Conservation (phyloP, 2,329 filamentous ascomycete genomes). For the Phyllosticta paracitricarpa region DNA sequence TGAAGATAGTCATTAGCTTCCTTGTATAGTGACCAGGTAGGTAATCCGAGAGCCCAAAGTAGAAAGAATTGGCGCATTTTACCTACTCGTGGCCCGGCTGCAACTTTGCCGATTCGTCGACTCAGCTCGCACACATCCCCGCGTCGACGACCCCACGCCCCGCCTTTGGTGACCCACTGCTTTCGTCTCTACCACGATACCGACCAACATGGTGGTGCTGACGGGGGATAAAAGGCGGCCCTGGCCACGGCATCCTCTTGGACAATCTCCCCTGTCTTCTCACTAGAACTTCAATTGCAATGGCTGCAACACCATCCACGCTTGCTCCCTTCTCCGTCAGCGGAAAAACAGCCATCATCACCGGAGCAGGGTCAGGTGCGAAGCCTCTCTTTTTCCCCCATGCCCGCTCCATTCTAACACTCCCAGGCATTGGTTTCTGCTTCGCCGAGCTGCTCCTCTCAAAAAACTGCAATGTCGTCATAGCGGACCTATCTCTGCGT, state of each 20-base stretch:
- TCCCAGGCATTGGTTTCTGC: slow-evolving; percentile 36
- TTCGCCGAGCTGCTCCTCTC: slow-evolving; percentile 37
- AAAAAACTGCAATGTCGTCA: slow-evolving; percentile 37
- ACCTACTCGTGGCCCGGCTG: neutral
- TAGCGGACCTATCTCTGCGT: slow-evolving; percentile 38
- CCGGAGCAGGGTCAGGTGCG: slow-evolving; percentile 30
- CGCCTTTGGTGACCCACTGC: neutral
- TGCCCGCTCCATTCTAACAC: neutral
- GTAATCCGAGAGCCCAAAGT: neutral
- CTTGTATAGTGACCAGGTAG: neutral
- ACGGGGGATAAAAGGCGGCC: neutral
- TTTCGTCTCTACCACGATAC: neutral
- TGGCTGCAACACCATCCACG: slow-evolving; percentile 3
- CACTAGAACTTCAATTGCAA: neutral
- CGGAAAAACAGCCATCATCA: slow-evolving; percentile 32
- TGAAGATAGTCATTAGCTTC: neutral
- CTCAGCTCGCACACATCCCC: neutral
- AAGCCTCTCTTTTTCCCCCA: neutral
- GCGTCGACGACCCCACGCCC: neutral
- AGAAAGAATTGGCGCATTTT: neutral
- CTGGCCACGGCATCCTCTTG: neutral
- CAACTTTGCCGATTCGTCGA: neutral
- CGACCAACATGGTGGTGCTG: neutral
- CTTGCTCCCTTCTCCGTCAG: slow-evolving; percentile 15
- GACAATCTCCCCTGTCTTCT: neutral